Conservation (phyloP, 2,329 filamentous ascomycete genomes). For the Fusarium coffeatum region DNA sequence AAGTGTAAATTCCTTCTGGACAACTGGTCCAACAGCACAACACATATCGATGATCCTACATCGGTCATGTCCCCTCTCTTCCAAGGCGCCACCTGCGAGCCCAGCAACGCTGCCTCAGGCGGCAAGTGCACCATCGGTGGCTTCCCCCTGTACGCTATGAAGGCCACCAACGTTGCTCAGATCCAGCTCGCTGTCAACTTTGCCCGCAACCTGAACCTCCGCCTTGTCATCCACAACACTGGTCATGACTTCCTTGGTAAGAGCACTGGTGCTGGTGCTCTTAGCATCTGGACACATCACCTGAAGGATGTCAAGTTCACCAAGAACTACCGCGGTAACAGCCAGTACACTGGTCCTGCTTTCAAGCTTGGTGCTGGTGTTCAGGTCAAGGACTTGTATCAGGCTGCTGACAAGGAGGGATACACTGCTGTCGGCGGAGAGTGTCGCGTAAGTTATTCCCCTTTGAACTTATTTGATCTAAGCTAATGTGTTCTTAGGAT, state of each 20-base stretch:
- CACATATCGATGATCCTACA: slow-evolving; percentile 49
- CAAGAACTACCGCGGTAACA: slow-evolving; percentile 52
- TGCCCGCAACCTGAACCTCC: slow-evolving; percentile 59
- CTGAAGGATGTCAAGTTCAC: slow-evolving; percentile 57
- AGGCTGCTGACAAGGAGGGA: slow-evolving; percentile 58
- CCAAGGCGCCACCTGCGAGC: slow-evolving; percentile 54
- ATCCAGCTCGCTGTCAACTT: slow-evolving; percentile 61
- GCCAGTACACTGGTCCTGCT: slow-evolving; percentile 61
- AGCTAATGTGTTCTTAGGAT: slow-evolving; percentile 42
- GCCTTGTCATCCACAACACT: slow-evolving; percentile 62
- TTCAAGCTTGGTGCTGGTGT: slow-evolving; percentile 67
- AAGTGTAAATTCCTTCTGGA: background rate
- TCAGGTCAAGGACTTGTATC: slow-evolving; percentile 59
- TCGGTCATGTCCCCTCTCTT: slow-evolving; percentile 57
- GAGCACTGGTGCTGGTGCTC: slow-evolving; percentile 64
- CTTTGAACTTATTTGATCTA: rapidly evolving
- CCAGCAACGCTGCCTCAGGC: slow-evolving; percentile 41
- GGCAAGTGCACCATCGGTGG: slow-evolving; percentile 55
- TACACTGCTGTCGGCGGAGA: slow-evolving; percentile 66
- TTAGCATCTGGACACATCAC: slow-evolving; percentile 56
- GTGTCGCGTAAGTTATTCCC: slow-evolving; percentile 48
- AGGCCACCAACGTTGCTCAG: slow-evolving; percentile 56
- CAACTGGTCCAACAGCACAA: slow-evolving; percentile 21
- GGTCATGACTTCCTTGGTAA: slow-evolving; percentile 67
- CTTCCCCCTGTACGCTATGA: slow-evolving; percentile 57